Conservation (phyloP, 2,329 filamentous ascomycete species). For the Lachnellula hyalina region DNA sequence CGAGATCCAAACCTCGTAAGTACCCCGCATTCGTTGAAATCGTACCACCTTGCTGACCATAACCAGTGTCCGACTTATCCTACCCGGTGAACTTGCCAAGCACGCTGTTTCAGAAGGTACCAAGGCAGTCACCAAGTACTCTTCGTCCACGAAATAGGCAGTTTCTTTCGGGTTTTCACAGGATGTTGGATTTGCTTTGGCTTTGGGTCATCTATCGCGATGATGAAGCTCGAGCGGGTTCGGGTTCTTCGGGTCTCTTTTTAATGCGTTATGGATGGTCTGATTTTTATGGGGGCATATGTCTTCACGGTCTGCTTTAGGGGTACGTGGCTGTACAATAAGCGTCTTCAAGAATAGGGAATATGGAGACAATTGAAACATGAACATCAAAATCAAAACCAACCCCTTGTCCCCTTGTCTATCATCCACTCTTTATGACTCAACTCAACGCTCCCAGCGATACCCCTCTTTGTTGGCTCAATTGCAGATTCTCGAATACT, state of each 20-base stretch:
- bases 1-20: constrained; percentile 95
- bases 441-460: not conserved
- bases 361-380: constrained; percentile 30
- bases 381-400: constrained; percentile 20
- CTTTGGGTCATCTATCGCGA: constrained; percentile 35
- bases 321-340: constrained; percentile 72
- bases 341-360: constrained; percentile 31
- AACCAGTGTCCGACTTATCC: constrained; percentile 79
- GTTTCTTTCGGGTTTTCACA: constrained; percentile 51
- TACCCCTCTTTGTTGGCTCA: not conserved
- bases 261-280: constrained; percentile 73
- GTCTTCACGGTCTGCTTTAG: constrained; percentile 63
- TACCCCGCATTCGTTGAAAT: constrained; percentile 13
- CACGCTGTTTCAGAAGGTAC: constrained; percentile 99
- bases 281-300: constrained; percentile 59
- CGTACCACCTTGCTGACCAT: not conserved
- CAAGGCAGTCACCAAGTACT: constrained; percentile 99
- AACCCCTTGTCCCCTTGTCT: not conserved
- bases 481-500: not conserved
- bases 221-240: constrained; percentile 26
- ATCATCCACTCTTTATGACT: not conserved
- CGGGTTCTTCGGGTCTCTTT: constrained; percentile 32
- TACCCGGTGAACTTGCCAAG: constrained; percentile 98
- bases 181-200: constrained; percentile 48
- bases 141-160: constrained; percentile 94